Percentiles rank a stretch among this genome's conserved stretches.
These are phyloP conservation scores for Xylaria bambusicola DNA, from an alignment of 495 filamentous ascomycete genomes.

Conservation along the genomic window DNA sequence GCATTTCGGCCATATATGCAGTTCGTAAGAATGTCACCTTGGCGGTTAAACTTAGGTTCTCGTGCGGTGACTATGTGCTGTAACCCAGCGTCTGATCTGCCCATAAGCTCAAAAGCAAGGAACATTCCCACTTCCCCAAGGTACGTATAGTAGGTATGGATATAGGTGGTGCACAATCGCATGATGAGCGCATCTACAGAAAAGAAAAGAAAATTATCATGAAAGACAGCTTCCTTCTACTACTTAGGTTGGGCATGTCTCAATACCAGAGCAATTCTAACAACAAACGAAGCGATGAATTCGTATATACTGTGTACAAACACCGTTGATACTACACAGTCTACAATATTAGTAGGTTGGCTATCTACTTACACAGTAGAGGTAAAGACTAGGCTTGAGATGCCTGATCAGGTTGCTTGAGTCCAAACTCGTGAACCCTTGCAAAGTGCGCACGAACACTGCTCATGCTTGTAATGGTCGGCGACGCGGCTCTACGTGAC, in stretches of 20 bases:
- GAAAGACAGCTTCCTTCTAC: too few relatives aligned
- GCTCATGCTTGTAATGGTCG: neutral
- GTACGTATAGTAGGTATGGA: too few relatives aligned
- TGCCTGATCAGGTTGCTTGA: neutral
- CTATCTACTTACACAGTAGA: neutral
- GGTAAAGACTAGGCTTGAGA: neutral
- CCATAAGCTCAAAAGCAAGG: too few relatives aligned
- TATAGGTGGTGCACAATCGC: too few relatives aligned
- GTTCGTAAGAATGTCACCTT: neutral
- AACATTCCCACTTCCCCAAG: too few relatives aligned
- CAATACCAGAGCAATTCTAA: too few relatives aligned
- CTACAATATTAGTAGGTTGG: too few relatives aligned
- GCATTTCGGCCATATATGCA: neutral
- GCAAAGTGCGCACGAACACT: neutral
- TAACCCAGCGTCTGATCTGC: neutral
- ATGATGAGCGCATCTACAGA: neutral
- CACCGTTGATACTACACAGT: too few relatives aligned
- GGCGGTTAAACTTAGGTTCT: neutral
- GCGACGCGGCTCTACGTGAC: conserved; percentile 6
- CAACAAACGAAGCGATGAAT: neutral
- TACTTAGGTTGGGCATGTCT: too few relatives aligned
- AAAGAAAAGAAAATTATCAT: too few relatives aligned
- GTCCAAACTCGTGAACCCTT: neutral
- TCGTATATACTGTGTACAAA: neutral
- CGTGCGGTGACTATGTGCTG: neutral